These are phyloP conservation scores for Nemania sp. DNA, from an alignment of 2,329 filamentous ascomycete genomes.

Conservation along the genomic window DNA sequence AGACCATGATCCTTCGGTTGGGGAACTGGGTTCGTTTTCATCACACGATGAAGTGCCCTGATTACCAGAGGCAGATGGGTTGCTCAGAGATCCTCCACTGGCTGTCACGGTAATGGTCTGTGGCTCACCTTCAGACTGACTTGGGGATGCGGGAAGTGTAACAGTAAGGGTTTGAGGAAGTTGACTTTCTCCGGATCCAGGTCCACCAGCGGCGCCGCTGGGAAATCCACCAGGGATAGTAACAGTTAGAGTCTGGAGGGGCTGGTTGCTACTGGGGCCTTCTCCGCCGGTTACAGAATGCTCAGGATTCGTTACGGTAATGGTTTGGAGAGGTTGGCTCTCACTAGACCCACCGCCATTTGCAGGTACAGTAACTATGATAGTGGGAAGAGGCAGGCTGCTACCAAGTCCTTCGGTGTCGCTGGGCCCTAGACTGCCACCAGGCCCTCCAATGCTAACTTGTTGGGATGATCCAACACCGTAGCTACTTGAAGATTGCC, in stretches of 20 bases:
- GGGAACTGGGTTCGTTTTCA: constrained; percentile 16
- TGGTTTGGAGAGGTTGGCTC: constrained; percentile 23
- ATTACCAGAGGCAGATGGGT: constrained; percentile 7
- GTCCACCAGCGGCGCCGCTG: not conserved
- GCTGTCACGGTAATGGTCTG: constrained; percentile 28
- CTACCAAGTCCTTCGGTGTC: constrained; percentile 14
- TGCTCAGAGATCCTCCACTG: constrained; percentile 19
- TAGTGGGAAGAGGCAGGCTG: constrained; percentile 14
- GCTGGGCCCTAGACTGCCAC: constrained; percentile 13
- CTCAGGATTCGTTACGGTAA: constrained; percentile 25
- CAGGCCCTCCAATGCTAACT: constrained; percentile 10
- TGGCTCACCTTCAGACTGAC: constrained; percentile 14
- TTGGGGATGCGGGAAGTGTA: constrained; percentile 20
- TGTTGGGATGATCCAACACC: constrained; percentile 8
- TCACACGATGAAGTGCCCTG: constrained; percentile 25
- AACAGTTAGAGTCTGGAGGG: constrained; percentile 24
- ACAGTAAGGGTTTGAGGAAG: constrained; percentile 25
- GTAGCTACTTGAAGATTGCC: constrained; percentile 16
- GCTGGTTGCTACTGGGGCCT: constrained; percentile 11
- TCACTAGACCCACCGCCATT: constrained; percentile 13
- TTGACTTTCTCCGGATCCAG: constrained; percentile 19
- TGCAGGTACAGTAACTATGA: constrained; percentile 26
- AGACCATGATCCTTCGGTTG: constrained; percentile 14
- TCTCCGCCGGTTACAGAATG: constrained; percentile 8
- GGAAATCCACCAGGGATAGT: constrained; percentile 13